A percentile compares a stretch with the other conserved stretches of the same genome.
Conservation (phyloP, 1,139 yeast genomes). For the Hyphopichia wangnamkhiaoensis region DNA sequence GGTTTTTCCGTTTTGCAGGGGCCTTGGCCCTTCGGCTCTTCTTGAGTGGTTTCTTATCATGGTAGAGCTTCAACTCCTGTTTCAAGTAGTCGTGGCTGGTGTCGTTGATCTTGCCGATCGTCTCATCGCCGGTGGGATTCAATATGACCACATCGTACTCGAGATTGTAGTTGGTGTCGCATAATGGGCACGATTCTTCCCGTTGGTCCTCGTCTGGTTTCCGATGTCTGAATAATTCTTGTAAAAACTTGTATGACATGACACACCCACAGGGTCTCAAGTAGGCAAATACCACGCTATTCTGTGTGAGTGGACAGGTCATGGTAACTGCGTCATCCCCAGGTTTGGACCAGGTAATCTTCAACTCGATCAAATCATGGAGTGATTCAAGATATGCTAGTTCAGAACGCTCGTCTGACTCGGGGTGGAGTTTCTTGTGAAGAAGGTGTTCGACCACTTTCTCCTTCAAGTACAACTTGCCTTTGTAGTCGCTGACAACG, state of each 20-base stretch:
- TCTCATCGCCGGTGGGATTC: slow-evolving; percentile 21
- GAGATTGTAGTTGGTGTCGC: slow-evolving; percentile 24
- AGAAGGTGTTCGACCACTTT: slow-evolving; percentile 60
- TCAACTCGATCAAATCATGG: slow-evolving; percentile 31
- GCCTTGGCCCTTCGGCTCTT: slow-evolving; percentile 24
- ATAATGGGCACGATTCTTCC: slow-evolving; percentile 33
- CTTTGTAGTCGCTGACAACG: slow-evolving; percentile 71
- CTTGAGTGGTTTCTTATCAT: slow-evolving; percentile 45
- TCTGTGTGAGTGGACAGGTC: slow-evolving; percentile 51
- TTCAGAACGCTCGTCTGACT: slow-evolving; percentile 9
- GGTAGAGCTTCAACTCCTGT: slow-evolving; percentile 35
- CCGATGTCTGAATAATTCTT: slow-evolving; percentile 15
- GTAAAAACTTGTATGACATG: slow-evolving; percentile 24
- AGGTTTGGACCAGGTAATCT: slow-evolving; percentile 21
- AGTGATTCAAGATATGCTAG: slow-evolving; percentile 45
- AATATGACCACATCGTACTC: slow-evolving; percentile 34
- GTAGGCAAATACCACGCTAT: slow-evolving; percentile 27
- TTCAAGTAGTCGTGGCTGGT: slow-evolving; percentile 34
- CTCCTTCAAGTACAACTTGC: slow-evolving; percentile 70
- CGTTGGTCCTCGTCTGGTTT: slow-evolving; percentile 7
- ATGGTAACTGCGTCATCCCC: slow-evolving; percentile 27
- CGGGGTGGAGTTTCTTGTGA: slow-evolving; percentile 27
- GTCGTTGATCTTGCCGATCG: slow-evolving; percentile 33
- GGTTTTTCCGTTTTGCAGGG: neutral
- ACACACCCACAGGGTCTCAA: slow-evolving; percentile 47